Conservation (phyloP, 352 stramenopile genomes). For the Thalassiosira livingstoniorum region DNA sequence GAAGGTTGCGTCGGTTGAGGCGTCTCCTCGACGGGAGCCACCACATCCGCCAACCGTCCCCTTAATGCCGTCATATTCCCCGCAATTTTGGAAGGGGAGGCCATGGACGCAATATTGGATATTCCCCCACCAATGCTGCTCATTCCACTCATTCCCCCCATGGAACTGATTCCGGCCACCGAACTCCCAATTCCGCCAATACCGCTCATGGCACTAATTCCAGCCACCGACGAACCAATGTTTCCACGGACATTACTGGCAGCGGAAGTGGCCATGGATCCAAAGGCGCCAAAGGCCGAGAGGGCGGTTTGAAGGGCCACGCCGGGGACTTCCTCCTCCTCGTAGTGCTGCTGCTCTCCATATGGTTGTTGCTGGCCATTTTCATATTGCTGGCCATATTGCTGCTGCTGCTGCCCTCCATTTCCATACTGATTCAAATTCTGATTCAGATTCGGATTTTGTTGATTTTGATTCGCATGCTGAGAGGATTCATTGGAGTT, state of each 20-base stretch:
- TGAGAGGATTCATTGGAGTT: no score
- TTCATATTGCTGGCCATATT: background rate
- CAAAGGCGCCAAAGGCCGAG: slow-evolving; percentile 13
- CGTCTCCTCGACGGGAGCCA: slow-evolving; percentile 21
- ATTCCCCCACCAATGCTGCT: background rate
- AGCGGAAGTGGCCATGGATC: background rate
- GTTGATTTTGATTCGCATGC: no score
- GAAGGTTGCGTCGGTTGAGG: no score
- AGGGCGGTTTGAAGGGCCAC: slow-evolving; percentile 45
- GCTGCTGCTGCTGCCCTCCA: no score
- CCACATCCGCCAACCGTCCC: slow-evolving; percentile 18
- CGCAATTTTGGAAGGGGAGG: slow-evolving; percentile 7
- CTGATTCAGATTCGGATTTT: no score
- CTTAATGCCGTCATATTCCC: slow-evolving; percentile 6
- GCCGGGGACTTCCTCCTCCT: slow-evolving; percentile 38
- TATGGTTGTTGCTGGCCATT: background rate
- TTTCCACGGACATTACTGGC: background rate
- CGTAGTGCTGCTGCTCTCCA: background rate
- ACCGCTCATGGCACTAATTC: background rate
- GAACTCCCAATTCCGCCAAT: background rate
- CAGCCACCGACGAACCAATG: background rate
- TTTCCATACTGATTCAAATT: no score
- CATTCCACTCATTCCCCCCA: background rate
- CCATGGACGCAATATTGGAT: background rate
- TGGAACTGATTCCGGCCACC: background rate